Base-by-base conservation (phyloP, 108 stramenopile genomes). In the Schizochytrium sp. region DNA sequence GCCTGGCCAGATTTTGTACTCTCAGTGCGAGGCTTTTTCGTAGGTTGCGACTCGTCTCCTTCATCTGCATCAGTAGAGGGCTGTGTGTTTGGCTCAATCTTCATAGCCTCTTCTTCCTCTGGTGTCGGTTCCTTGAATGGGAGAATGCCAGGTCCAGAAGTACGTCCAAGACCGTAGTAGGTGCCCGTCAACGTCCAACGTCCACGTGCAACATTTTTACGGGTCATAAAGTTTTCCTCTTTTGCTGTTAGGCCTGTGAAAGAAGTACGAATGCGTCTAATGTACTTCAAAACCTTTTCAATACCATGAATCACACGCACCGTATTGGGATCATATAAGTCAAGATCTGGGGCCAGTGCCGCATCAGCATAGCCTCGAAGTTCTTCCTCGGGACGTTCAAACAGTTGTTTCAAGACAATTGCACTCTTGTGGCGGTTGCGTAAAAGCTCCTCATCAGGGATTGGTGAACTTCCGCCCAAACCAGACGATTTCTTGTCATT, bases 201-300 rank as follows among this genome's bases (percentile, higher is more conserved):
- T 10, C 76, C 76, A 7, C 76, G 76, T 8, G 76, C 76, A 8
- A 83, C 76, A 40, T 83, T 83, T 42, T 83, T 83, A 10, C 76
- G 76, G n/a, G 76, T 83, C 76, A 83, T 83, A 55, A 83, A 83
- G 28, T 83, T 83, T 40, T 83, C 76, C 47, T 83, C 76, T 28
- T 49, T 83, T n/a, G 76, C 76, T 42, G 76, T 83, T n/a, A 83
- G 76, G 17, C 76, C 76, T 47, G 47, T 55, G 47, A 83, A 83
- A 5, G 76, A 83, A 8, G 53, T 83, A n/a, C 76, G 76, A 40
- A 83, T 83, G 15, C 76, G 76, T 5, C 76, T 47, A 55, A 83
- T 83, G 53, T 83, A 83, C 47, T 42, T 83, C 38, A 83, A 53
- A 13, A 83, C 76, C 76, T 83, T 83, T 42, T 1, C 76, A 42